Conservation (phyloP, 2,329 filamentous ascomycete genomes). For the Colletotrichum sp. region DNA sequence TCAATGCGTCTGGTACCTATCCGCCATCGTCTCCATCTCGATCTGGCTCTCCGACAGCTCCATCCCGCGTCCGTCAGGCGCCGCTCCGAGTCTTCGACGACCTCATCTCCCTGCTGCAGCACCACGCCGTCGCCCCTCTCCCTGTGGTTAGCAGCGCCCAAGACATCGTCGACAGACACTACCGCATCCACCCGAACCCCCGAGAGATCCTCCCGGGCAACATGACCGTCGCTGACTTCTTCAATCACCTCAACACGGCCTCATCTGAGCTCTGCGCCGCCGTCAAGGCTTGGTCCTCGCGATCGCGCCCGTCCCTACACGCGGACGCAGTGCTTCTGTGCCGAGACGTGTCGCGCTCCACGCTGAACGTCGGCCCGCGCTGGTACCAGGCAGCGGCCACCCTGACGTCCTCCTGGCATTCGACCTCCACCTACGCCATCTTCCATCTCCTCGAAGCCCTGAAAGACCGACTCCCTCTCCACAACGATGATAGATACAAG, state of each 20-base stretch:
- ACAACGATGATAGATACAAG: background rate
- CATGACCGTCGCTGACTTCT: background rate
- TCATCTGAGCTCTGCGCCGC: background rate
- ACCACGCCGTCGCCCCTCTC: background rate
- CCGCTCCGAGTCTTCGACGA: background rate
- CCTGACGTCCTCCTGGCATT: background rate
- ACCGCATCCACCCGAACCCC: background rate
- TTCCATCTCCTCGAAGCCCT: background rate
- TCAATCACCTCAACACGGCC: background rate
- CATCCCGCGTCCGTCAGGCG: background rate
- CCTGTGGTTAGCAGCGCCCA: background rate
- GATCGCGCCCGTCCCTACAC: background rate
- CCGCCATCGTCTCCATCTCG: background rate
- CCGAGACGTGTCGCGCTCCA: background rate
- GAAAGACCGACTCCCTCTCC: background rate
- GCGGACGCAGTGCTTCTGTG: background rate
- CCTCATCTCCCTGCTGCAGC: background rate
- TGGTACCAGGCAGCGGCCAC: background rate
- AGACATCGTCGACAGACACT: background rate
- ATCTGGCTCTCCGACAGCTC: background rate
- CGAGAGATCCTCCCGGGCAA: background rate
- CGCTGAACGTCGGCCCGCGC: background rate
- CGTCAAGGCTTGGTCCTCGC: background rate
- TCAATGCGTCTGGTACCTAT: background rate
- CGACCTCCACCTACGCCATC: background rate